These are phyloP conservation scores for Ceratocystis eucalypticola DNA, from an alignment of 2,329 filamentous ascomycete species.

Conservation along the genomic window DNA sequence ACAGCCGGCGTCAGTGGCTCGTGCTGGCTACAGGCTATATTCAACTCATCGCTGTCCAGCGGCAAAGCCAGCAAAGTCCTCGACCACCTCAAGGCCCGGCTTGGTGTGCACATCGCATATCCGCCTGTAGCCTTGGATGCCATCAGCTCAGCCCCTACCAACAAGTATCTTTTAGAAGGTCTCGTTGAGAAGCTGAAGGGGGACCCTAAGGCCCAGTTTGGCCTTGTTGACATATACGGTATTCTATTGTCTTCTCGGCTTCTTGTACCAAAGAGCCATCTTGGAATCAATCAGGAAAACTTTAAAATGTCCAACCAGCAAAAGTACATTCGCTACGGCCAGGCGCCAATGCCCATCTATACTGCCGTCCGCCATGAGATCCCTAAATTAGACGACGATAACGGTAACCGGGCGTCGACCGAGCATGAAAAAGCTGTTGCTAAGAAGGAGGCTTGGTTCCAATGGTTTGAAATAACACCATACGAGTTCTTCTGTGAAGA, in stretches of 20 bases:
- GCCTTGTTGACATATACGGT: conserved; percentile 87
- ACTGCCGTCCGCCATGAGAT: conserved; percentile 94
- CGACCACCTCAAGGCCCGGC: conserved; percentile 71
- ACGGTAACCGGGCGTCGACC: conserved; percentile 21
- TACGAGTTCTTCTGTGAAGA: conserved; percentile 96
- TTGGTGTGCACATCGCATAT: conserved; percentile 83
- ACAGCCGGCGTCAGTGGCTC: conserved; percentile 91
- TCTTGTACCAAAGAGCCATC: conserved; percentile 68
- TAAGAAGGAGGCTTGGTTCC: conserved; percentile 69
- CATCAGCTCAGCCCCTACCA: conserved; percentile 78
- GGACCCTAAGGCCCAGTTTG: conserved; percentile 63
- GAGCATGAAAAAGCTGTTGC: conserved; percentile 40
- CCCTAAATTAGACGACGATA: conserved; percentile 36
- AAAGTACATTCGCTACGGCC: conserved; percentile 59
- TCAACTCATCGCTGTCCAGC: conserved; percentile 63
- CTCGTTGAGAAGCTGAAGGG: conserved; percentile 85
- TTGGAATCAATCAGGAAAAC: conserved; percentile 49
- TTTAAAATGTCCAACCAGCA: conserved; percentile 86
- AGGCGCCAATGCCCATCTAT: conserved; percentile 84
- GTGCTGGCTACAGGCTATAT: conserved; percentile 87
- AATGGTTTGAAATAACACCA: conserved; percentile 93
- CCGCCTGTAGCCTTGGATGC: conserved; percentile 71
- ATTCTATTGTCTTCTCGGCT: conserved; percentile 71
- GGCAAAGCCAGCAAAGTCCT: conserved; percentile 57
- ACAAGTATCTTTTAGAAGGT: conserved; percentile 77